These are phyloP conservation scores for Pestalotiopsis sp. DNA, from an alignment of 2,329 filamentous ascomycete genomes.

Conservation along the genomic window DNA sequence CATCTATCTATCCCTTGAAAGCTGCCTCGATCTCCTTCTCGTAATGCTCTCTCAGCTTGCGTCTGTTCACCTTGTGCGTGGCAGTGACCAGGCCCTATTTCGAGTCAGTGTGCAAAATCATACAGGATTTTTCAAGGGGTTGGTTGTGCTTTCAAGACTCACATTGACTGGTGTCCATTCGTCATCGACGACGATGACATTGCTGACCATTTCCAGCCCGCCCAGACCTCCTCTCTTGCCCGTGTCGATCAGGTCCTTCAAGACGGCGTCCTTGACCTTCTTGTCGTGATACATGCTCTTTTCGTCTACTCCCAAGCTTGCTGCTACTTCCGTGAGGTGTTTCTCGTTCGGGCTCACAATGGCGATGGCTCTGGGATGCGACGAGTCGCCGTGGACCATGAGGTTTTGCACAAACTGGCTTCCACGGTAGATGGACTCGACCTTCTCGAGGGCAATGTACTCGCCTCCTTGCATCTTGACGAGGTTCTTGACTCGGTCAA, in stretches of 20 bases:
- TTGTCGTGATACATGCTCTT: slow-evolving; percentile 68
- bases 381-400: slow-evolving; percentile 79
- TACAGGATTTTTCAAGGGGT: background rate
- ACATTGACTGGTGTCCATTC: slow-evolving; percentile 88
- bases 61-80: slow-evolving; percentile 64
- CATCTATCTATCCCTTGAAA: slow-evolving; percentile 27
- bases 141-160: slow-evolving; percentile 44
- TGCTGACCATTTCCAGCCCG: slow-evolving; percentile 74
- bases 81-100: slow-evolving; percentile 60
- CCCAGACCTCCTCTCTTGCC: slow-evolving; percentile 69
- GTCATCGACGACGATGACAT: slow-evolving; percentile 78
- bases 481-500: slow-evolving; percentile 97
- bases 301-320: slow-evolving; percentile 64
- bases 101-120: background rate
- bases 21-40: slow-evolving; percentile 52
- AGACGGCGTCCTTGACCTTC: slow-evolving; percentile 63
- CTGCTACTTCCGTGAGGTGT: slow-evolving; percentile 61
- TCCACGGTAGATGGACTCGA: slow-evolving; percentile 88
- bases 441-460: slow-evolving; percentile 95
- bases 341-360: slow-evolving; percentile 74
- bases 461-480: slow-evolving; percentile 95
- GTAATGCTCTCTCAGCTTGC: slow-evolving; percentile 52
- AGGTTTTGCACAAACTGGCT: slow-evolving; percentile 80
- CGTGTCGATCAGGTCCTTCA: slow-evolving; percentile 69
- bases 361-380: slow-evolving; percentile 78